A percentile compares a stretch with the other conserved stretches of the same genome.
Conservation (phyloP, 2,329 filamentous ascomycete species). For the Fusarium sp. region DNA sequence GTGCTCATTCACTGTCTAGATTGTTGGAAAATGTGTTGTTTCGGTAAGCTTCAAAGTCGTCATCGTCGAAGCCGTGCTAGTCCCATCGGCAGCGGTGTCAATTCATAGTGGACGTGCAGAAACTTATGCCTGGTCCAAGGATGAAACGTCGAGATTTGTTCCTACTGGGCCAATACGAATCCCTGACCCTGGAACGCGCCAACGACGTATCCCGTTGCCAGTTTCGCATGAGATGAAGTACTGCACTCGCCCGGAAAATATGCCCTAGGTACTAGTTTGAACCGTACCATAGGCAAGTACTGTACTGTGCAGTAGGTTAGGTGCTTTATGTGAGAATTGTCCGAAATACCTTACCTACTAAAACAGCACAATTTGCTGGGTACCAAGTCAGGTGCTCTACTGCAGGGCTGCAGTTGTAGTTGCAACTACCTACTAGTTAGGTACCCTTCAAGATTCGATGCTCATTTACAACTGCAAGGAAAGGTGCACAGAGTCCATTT, state of each 20-base stretch:
- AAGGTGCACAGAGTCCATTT: constrained; percentile 3
- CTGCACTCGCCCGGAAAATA: constrained; percentile 19
- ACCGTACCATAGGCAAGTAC: constrained; percentile 7
- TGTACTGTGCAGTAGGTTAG: not conserved
- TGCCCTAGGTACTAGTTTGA: constrained; percentile 16
- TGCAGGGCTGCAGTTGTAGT: constrained; percentile 13
- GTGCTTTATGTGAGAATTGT: constrained; percentile 7
- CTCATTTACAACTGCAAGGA: not conserved
- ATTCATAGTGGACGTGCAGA: constrained; percentile 15
- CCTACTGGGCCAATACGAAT: constrained; percentile 21
- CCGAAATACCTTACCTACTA: not conserved
- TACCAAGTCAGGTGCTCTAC: not conserved
- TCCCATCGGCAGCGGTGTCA: constrained; percentile 27
- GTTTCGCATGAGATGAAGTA: constrained; percentile 29
- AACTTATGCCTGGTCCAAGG: constrained; percentile 34
- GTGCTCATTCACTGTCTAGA: constrained; percentile 10
- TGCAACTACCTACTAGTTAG: not conserved
- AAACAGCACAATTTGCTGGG: not conserved
- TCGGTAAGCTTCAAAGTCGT: constrained; percentile 24
- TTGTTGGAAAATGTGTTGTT: constrained; percentile 11
- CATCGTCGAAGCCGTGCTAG: constrained; percentile 9
- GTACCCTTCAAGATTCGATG: constrained; percentile 5
- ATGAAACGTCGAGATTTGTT: constrained; percentile 47
- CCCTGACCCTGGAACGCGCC: constrained; percentile 41
- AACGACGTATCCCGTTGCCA: constrained; percentile 3